Conservation (phyloP, 1,284 basidiomycete species). For the Clitocybe nebularis region DNA sequence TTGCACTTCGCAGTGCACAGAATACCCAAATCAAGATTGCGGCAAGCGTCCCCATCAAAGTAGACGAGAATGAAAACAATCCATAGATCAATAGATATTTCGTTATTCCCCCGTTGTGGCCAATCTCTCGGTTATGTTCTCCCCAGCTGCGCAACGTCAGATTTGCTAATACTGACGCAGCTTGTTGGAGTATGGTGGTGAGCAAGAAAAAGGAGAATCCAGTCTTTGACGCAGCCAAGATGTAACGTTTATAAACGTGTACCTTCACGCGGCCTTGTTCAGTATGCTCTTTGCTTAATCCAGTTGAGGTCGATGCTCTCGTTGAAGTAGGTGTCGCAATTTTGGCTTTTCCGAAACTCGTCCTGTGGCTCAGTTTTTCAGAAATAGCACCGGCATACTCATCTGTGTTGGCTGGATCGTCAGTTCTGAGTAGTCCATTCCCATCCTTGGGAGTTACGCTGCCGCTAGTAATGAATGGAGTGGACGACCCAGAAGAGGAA, state of each 20-base stretch:
- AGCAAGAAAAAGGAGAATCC: constrained; percentile 72
- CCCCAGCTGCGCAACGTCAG: constrained; percentile 79
- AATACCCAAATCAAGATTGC: constrained; percentile 74
- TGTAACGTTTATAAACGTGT: constrained; percentile 75
- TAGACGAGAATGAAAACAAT: constrained; percentile 50
- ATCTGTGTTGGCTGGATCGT: constrained; percentile 13
- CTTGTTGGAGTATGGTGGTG: constrained; percentile 52
- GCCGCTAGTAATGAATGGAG: constrained; percentile 46
- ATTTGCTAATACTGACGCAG: constrained; percentile 55
- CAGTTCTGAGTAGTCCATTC: constrained; percentile 7
- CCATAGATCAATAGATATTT: constrained; percentile 63
- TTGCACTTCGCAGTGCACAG: constrained; percentile 76
- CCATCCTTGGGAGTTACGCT: constrained; percentile 34
- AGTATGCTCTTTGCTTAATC: constrained; percentile 69
- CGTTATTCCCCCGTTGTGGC: constrained; percentile 57
- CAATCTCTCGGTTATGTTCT: constrained; percentile 64
- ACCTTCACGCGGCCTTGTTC: constrained; percentile 83
- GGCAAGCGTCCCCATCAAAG: constrained; percentile 48
- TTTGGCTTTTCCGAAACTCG: constrained; percentile 51
- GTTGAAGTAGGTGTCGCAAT: constrained; percentile 35
- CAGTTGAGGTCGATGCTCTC: constrained; percentile 37
- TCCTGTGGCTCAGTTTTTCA: constrained; percentile 45
- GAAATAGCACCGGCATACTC: constrained; percentile 26
- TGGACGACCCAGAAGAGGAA: constrained; percentile 49
- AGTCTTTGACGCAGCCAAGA: constrained; percentile 72